phyloP scores from a whole-genome alignment of 345 rosid genomes.

The Anacardium occidentale region DNA sequence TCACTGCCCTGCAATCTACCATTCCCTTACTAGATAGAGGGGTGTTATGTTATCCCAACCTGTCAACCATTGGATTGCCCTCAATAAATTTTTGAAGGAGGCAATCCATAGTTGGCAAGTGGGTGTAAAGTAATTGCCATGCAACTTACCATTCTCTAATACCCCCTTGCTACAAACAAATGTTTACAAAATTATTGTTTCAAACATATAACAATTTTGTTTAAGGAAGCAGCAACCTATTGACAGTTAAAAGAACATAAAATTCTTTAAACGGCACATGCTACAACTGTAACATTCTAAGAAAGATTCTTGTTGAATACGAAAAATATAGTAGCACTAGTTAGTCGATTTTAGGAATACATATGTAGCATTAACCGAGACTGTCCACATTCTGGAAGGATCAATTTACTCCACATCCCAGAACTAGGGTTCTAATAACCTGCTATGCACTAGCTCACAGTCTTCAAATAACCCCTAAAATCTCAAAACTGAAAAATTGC shows the following conservation, averaged over 20 bases:
- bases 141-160: background rate
- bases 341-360: background rate
- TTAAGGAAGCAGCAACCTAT: background rate
- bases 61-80: too few species aligned
- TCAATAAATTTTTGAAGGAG: too few species aligned
- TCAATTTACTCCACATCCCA: background rate
- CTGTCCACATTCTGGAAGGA: background rate
- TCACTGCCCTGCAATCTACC: too few species aligned
- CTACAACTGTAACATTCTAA: background rate
- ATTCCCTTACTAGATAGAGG: background rate
- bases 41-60: too few species aligned
- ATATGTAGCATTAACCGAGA: background rate
- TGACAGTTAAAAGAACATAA: background rate
- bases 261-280: conserved; percentile 8
- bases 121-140: too few species aligned
- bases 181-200: background rate
- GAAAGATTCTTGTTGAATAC: background rate
- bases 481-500: background rate
- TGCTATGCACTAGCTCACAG: background rate
- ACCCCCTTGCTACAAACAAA: background rate
- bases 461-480: background rate
- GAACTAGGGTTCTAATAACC: background rate
- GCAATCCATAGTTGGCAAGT: too few species aligned
- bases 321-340: background rate
- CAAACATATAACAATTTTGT: background rate